Evolutionary conservation across 257 asterid species (phyloP).

Genomic region (Scutellaria barbata): DNA sequence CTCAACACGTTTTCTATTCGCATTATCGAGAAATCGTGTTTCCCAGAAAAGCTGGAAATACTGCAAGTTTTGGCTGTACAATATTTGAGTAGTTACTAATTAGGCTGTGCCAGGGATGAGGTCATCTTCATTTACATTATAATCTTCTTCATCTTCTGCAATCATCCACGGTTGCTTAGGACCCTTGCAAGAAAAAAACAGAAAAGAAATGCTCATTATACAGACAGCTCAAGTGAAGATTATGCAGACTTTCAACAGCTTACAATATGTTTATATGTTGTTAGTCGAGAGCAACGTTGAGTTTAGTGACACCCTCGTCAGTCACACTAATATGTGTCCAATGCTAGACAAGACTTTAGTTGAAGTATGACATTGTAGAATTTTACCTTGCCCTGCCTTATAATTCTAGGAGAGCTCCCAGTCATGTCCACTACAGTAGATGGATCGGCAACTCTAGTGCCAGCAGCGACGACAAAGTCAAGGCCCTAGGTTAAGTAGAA

Average conservation of each 20-base stretch:
- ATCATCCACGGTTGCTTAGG: slow-evolving; percentile 89
- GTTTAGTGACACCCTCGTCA: too few species aligned
- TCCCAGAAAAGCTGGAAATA: background rate
- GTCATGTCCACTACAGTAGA: slow-evolving; percentile 97
- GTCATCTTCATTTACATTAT: slow-evolving; percentile 37
- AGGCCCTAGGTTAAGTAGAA: slow-evolving; percentile 63
- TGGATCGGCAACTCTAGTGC: slow-evolving; percentile 80
- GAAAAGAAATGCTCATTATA: background rate
- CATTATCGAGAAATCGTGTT: background rate
- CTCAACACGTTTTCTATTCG: background rate
- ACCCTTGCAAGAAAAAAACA: slow-evolving; percentile 52
- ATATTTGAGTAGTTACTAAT: background rate
- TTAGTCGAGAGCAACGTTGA: background rate
- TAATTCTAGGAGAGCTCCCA: slow-evolving; percentile 53
- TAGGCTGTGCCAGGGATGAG: background rate
- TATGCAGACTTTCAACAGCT: too few species aligned
- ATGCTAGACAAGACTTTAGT: background rate
- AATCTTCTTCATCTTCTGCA: slow-evolving; percentile 57
- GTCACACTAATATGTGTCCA: background rate
- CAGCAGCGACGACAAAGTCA: slow-evolving; percentile 90
- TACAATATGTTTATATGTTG: too few species aligned
- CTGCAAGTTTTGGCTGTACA: slow-evolving; percentile 27
- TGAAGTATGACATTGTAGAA: background rate
- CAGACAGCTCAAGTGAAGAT: background rate
- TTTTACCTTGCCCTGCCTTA: slow-evolving; percentile 84